Evolutionary conservation across 1,139 yeast species (phyloP).

Genomic region (Candida glucosophila): DNA sequence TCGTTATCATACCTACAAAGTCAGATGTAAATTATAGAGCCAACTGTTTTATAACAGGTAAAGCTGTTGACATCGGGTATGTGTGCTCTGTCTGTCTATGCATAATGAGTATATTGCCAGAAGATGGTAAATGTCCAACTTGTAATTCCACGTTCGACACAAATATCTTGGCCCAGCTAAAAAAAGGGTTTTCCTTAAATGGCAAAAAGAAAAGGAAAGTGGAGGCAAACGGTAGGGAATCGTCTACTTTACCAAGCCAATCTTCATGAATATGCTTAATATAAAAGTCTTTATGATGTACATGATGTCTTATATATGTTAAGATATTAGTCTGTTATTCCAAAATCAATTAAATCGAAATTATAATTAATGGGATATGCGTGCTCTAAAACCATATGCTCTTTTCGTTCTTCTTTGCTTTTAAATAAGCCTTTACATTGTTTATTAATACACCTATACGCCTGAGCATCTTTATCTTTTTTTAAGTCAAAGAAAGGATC

Average conservation of each 20-base stretch:
- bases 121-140: constrained; percentile 44
- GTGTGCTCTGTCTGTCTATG: constrained; percentile 96
- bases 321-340: too few relatives aligned
- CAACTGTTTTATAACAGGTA: constrained; percentile 84
- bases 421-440: constrained; percentile 29
- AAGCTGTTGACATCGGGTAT: constrained; percentile 84
- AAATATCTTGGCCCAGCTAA: constrained; percentile 31
- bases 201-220: constrained; percentile 31
- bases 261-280: too few relatives aligned
- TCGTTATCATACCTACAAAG: constrained; percentile 74
- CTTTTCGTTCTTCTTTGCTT: constrained; percentile 27
- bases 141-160: constrained; percentile 47
- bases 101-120: constrained; percentile 58
- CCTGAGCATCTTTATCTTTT: constrained; percentile 28
- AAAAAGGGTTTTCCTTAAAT: constrained; percentile 46
- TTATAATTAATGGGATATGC: constrained; percentile 36
- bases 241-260: too few relatives aligned
- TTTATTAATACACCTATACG: constrained; percentile 27
- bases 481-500: constrained; percentile 35
- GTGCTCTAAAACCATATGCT: constrained; percentile 43
- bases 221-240: constrained; percentile 6
- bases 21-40: constrained; percentile 90
- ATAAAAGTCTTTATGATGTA: too few relatives aligned
- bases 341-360: constrained; percentile 28
- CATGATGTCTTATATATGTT: too few relatives aligned